Evolutionary conservation across 2,329 filamentous ascomycete genomes (phyloP).

Genomic region (Talaromyces sp.): DNA sequence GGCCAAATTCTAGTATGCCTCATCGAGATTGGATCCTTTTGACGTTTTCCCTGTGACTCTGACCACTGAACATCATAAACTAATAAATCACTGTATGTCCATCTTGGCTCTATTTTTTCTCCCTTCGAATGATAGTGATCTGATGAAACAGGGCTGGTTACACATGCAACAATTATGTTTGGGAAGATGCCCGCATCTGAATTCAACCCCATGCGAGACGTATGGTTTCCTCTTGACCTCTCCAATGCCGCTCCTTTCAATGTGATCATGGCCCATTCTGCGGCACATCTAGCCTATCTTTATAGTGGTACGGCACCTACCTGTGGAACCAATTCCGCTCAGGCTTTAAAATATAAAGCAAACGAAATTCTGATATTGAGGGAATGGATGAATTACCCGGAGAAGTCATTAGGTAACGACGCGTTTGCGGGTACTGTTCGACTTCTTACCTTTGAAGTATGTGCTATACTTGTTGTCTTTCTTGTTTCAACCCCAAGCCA

Average conservation of each 20-base stretch:
- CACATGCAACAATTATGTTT: constrained; percentile 30
- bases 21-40: constrained; percentile 30
- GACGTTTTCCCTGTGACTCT: constrained; percentile 31
- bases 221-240: constrained; percentile 27
- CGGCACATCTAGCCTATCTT: constrained; percentile 33
- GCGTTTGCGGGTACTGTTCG: constrained; percentile 28
- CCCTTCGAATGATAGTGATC: too few relatives aligned
- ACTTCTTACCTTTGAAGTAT: constrained; percentile 30
- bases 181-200: constrained; percentile 18
- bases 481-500: neutral
- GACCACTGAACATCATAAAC: constrained; percentile 30
- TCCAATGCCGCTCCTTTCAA: constrained; percentile 41
- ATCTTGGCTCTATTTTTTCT: neutral
- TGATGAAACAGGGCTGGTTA: constrained; percentile 22
- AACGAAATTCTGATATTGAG: neutral
- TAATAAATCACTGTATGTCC: constrained; percentile 33
- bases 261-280: constrained; percentile 38
- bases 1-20: neutral
- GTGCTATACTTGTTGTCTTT: neutral
- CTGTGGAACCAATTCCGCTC: neutral
- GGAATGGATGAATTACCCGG: constrained; percentile 2
- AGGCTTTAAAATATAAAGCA: constrained; percentile 6
- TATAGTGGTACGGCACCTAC: constrained; percentile 22
- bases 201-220: constrained; percentile 30
- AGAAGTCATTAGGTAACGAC: constrained; percentile 31